Percentiles rank a stretch among this genome's conserved stretches.
These are phyloP conservation scores for Limnanthes douglasii DNA, from an alignment of 345 rosid genomes.

Conservation along the genomic window DNA sequence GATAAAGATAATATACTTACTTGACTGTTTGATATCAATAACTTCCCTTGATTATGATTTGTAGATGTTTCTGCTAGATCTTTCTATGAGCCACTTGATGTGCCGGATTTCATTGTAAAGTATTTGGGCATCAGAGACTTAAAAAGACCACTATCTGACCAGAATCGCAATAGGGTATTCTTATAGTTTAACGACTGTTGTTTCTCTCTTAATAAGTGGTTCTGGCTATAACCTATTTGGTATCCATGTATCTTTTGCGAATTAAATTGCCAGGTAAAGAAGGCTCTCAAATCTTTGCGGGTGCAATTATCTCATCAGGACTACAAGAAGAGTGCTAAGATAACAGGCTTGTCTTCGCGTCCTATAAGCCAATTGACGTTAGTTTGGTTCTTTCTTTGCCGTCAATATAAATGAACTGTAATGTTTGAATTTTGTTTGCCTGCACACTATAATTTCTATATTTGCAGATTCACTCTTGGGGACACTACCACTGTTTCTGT, in stretches of 20 bases:
- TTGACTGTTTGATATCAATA: too few relatives aligned
- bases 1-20: too few relatives aligned
- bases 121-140: constrained; percentile 16
- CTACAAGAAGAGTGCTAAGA: constrained; percentile 16
- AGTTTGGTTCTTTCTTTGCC: too few relatives aligned
- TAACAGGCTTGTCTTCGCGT: constrained; percentile 31
- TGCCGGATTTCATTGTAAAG: constrained; percentile 29
- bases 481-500: constrained; percentile 21
- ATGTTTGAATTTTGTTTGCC: too few relatives aligned
- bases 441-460: background rate
- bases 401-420: too few relatives aligned
- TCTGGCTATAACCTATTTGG: too few relatives aligned
- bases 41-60: too few relatives aligned
- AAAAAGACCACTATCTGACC: constrained; percentile 32
- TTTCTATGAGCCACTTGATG: constrained; percentile 51
- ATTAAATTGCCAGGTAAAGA: constrained; percentile 28
- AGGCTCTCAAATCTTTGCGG: constrained; percentile 32
- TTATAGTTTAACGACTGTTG: too few relatives aligned
- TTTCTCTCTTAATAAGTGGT: too few relatives aligned
- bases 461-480: constrained; percentile 42
- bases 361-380: constrained; percentile 34
- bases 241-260: too few relatives aligned
- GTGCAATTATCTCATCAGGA: constrained; percentile 18
- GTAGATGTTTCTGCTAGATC: constrained; percentile 67
- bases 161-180: constrained; percentile 43